Evolutionary conservation across 208 protist genomes (phyloP).

Genomic region (Spongospora subterranea): DNA sequence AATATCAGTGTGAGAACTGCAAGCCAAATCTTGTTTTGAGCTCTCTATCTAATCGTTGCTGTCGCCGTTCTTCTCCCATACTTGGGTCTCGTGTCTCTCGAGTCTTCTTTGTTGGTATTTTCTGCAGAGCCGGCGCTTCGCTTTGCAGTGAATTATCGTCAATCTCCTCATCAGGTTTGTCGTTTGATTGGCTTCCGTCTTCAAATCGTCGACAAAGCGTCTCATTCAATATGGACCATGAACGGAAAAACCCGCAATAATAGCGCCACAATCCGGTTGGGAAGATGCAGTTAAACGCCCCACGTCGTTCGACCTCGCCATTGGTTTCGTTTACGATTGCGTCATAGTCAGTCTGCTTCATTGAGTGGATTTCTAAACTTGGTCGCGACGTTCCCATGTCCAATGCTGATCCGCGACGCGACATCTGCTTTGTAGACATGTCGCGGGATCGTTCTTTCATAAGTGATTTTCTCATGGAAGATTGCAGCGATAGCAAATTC

Average conservation of each 20-base stretch:
- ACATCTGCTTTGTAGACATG: no score
- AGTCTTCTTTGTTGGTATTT: not conserved
- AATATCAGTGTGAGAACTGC: not conserved
- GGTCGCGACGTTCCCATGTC: not conserved
- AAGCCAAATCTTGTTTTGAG: not conserved
- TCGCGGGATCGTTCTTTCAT: no score
- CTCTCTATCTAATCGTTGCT: not conserved
- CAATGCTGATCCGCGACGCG: not conserved
- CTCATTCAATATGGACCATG: not conserved
- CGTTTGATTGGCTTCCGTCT: not conserved
- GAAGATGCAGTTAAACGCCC: not conserved
- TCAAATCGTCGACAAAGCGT: not conserved
- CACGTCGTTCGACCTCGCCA: not conserved
- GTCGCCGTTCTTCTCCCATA: not conserved
- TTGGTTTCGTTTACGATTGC: not conserved
- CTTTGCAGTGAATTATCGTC: not conserved
- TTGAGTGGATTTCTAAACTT: not conserved
- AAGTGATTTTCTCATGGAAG: no score
- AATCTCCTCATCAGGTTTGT: not conserved
- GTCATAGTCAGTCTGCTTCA: not conserved
- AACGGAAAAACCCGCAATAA: not conserved
- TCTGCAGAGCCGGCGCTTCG: not conserved
- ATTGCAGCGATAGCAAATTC: conserved; percentile 56
- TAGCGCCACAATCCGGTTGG: not conserved
- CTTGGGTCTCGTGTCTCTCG: not conserved